Conservation (phyloP, 768 basidiomycete species). For the Lyophyllum decastes region DNA sequence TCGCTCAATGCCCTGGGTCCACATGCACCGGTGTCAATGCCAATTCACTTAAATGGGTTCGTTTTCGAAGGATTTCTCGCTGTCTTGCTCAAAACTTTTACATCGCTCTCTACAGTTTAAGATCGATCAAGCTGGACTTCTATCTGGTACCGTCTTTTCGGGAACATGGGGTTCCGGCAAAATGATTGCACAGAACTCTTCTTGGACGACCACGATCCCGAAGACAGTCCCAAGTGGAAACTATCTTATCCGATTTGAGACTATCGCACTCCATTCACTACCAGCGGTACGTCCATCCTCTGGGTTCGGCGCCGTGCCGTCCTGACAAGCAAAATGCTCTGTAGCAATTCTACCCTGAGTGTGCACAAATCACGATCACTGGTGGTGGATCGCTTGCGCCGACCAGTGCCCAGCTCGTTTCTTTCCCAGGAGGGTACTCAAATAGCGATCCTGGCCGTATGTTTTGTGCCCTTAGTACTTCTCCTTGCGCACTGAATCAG, state of each 20-base stretch:
- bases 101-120: conserved; percentile 35
- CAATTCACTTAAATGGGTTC: conserved; percentile 41
- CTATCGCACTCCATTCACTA: conserved; percentile 48
- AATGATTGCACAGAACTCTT: conserved; percentile 46
- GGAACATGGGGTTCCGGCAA: conserved; percentile 45
- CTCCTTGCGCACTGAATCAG: conserved; percentile 23
- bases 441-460: conserved; percentile 43
- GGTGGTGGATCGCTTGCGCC: conserved; percentile 42
- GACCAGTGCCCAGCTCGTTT: conserved; percentile 43
- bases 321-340: not conserved
- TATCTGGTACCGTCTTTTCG: conserved; percentile 40
- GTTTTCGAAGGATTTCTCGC: not conserved
- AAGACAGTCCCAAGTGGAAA: conserved; percentile 41
- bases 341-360: conserved; percentile 72
- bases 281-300: conserved; percentile 43
- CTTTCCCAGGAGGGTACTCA: conserved; percentile 49
- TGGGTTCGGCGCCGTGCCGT: not conserved
- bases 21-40: conserved; percentile 43
- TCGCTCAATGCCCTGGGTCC: conserved; percentile 45
- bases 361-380: conserved; percentile 44
- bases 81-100: not conserved
- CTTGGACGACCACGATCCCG: conserved; percentile 49
- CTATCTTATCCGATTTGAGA: conserved; percentile 52
- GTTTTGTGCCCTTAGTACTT: conserved; percentile 4
- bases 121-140: conserved; percentile 46